Evolutionary conservation across 805 yeast species (phyloP).

Genomic region (Starmera quercuum): DNA sequence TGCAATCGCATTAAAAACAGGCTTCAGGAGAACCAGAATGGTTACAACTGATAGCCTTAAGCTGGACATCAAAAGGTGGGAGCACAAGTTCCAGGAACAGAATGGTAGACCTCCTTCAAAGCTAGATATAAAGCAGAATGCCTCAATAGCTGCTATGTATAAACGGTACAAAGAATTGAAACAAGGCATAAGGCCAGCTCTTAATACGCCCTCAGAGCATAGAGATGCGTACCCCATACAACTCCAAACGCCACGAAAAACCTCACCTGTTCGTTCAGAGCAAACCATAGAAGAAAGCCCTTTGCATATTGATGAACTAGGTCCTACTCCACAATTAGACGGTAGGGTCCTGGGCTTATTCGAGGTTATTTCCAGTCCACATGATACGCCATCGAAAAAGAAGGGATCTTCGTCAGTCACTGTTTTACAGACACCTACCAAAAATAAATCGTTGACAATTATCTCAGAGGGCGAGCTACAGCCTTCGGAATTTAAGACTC

Average conservation of each 20-base stretch:
- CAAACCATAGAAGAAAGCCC: slow-evolving; percentile 5
- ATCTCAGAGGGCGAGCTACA: slow-evolving; percentile 1
- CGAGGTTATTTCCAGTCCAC: slow-evolving; percentile 30
- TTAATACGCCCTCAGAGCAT: slow-evolving; percentile 2
- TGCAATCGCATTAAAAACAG: neutral
- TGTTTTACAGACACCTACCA: neutral
- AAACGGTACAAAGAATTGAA: slow-evolving; percentile 25
- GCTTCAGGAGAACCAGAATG: neutral
- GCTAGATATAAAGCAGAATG: slow-evolving; percentile 36
- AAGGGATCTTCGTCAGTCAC: slow-evolving; percentile 1
- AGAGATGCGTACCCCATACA: slow-evolving; percentile 1
- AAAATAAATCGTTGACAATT: neutral
- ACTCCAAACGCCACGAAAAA: slow-evolving; percentile 15
- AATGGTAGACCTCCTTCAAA: slow-evolving; percentile 38
- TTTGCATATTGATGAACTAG: slow-evolving; percentile 35
- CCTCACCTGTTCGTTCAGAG: slow-evolving; percentile 11
- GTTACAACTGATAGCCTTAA: slow-evolving; percentile 22
- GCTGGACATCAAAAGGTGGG: slow-evolving; percentile 48
- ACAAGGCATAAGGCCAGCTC: slow-evolving; percentile 7
- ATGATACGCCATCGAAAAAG: slow-evolving; percentile 9
- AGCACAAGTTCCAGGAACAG: slow-evolving; percentile 31
- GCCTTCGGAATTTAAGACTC: slow-evolving; percentile 9
- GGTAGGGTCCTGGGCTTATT: slow-evolving; percentile 72
- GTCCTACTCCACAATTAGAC: slow-evolving; percentile 83
- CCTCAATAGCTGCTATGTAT: slow-evolving; percentile 25